A percentile compares a stretch with the other conserved stretches of the same genome.
phyloP scores from a whole-genome alignment of 441 rosid species.

The Aquilaria agallochum region DNA sequence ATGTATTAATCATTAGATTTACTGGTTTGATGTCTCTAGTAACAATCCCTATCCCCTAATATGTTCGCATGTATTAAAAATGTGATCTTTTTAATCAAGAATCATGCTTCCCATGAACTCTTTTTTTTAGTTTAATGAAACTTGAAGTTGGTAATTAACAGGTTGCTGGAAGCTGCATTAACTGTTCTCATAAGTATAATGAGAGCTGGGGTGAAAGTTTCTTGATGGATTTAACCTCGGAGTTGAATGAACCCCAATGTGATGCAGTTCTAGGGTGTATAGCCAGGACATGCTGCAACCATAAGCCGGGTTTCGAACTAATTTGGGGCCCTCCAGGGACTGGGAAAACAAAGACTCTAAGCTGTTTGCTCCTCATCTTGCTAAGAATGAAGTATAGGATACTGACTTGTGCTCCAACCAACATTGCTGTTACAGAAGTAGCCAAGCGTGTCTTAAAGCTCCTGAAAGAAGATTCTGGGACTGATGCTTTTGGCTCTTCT shows the following conservation, averaged over 20 bases:
- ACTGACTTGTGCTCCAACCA: constrained; percentile 56
- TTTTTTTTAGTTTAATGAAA: not conserved
- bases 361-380: constrained; percentile 34
- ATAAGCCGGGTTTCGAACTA: constrained; percentile 34
- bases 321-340: constrained; percentile 85
- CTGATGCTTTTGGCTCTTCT: constrained; percentile 7
- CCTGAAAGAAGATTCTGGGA: constrained; percentile 13
- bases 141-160: constrained; percentile 9
- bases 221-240: constrained; percentile 3
- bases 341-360: constrained; percentile 54
- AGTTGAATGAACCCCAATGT: constrained; percentile 42
- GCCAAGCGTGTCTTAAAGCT: constrained; percentile 36
- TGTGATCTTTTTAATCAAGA: no score
- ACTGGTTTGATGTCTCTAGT: no score
- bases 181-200: constrained; percentile 6
- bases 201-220: constrained; percentile 6
- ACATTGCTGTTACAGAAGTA: constrained; percentile 46
- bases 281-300: constrained; percentile 18
- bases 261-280: constrained; percentile 31
- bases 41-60: no score
- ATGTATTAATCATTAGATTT: no score
- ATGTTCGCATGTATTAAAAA: no score
- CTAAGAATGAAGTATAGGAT: constrained; percentile 33
- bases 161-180: constrained; percentile 22
- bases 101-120: not conserved